These are phyloP conservation scores for Phytophthora capsici DNA, from an alignment of 352 stramenopile genomes.

Conservation along the genomic window DNA sequence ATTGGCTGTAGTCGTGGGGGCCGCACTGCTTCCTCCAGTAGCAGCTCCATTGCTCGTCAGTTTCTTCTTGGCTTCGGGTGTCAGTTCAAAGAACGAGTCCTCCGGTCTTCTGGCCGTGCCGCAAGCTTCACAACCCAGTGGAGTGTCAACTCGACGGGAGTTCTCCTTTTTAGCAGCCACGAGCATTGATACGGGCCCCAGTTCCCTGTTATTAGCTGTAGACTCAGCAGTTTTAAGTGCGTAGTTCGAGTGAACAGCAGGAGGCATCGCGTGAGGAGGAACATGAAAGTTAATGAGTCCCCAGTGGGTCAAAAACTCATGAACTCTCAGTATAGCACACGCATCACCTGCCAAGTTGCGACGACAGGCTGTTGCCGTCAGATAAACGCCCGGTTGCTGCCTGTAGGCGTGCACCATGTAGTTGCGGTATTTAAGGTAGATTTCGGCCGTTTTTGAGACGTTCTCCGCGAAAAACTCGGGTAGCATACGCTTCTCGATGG, in stretches of 20 bases:
- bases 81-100: slow-evolving; percentile 63
- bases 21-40: slow-evolving; percentile 11
- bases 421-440: slow-evolving; percentile 90
- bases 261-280: slow-evolving; percentile 69
- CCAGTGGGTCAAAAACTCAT: slow-evolving; percentile 89
- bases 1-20: slow-evolving; percentile 11
- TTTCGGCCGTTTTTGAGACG: slow-evolving; percentile 43
- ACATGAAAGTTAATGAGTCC: slow-evolving; percentile 89
- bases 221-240: slow-evolving; percentile 27
- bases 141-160: slow-evolving; percentile 13
- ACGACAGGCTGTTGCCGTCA: slow-evolving; percentile 84
- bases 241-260: slow-evolving; percentile 66
- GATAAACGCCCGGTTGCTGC: slow-evolving; percentile 80
- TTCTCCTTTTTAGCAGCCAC: slow-evolving; percentile 35
- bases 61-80: slow-evolving; percentile 65
- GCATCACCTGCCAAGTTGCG: slow-evolving; percentile 82
- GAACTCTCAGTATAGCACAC: slow-evolving; percentile 84
- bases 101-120: slow-evolving; percentile 35
- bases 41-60: slow-evolving; percentile 28
- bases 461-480: slow-evolving; percentile 76
- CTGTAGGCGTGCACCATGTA: slow-evolving; percentile 87
- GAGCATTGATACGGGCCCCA: slow-evolving; percentile 41
- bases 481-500: slow-evolving; percentile 84
- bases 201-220: not conserved
- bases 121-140: slow-evolving; percentile 61